Evolutionary conservation across 495 filamentous ascomycete species (phyloP).

Genomic region (Penicillium pancosmium): DNA sequence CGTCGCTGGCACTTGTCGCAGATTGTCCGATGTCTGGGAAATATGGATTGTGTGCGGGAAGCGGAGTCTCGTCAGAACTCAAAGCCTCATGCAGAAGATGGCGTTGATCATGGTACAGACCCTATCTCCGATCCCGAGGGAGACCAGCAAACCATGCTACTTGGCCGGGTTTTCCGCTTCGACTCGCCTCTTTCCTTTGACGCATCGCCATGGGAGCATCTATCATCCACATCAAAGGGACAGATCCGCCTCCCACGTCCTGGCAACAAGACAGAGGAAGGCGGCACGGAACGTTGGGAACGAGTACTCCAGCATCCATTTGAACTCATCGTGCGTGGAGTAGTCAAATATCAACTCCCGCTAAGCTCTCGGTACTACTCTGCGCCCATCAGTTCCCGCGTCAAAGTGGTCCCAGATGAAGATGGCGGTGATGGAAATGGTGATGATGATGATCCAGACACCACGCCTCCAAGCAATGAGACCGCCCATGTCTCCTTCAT

Average conservation of each 20-base stretch:
- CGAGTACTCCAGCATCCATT: constrained; percentile 87
- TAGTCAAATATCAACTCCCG: constrained; percentile 86
- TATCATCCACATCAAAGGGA: constrained; percentile 68
- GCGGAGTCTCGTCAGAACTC: constrained; percentile 15
- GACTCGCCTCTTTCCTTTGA: constrained; percentile 88
- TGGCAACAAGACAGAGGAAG: constrained; percentile 85
- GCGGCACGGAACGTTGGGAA: constrained; percentile 90
- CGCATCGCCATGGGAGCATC: constrained; percentile 76
- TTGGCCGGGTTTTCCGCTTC: constrained; percentile 84
- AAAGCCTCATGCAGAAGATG: constrained; percentile 25
- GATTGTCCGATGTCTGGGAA: constrained; percentile 32
- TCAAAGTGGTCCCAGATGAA: constrained; percentile 54
- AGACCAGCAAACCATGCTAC: constrained; percentile 79
- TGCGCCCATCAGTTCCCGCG: constrained; percentile 52
- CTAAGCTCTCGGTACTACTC: constrained; percentile 69
- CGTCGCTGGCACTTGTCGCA: constrained; percentile 38
- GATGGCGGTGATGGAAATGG: constrained; percentile 17
- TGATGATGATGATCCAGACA: constrained; percentile 14
- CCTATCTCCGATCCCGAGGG: constrained; percentile 66
- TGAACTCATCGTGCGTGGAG: constrained; percentile 85
- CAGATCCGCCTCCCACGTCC: constrained; percentile 80
- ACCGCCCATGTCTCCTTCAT: constrained; percentile 29
- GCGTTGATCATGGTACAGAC: constrained; percentile 72
- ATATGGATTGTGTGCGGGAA: constrained; percentile 24
- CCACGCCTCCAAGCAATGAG: constrained; percentile 27